phyloP scores from a whole-genome alignment of 169 alveolate genomes.

The Plasmodium reichenowi region DNA sequence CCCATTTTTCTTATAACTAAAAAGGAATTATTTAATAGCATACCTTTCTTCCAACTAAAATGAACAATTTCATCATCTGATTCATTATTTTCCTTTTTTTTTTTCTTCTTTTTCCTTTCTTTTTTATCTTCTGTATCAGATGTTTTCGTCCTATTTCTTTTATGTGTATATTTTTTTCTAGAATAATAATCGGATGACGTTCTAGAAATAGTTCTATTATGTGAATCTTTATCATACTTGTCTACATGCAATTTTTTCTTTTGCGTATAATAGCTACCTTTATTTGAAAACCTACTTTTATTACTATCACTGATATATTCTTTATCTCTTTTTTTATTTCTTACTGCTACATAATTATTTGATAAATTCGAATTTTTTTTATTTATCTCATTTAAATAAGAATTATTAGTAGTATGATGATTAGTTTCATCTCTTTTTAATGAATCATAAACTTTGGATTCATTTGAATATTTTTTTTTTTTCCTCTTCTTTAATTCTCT shows the following conservation, averaged over 20 bases:
- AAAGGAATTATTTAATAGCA: slow-evolving; percentile 86
- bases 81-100: slow-evolving; percentile 48
- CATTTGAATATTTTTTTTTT: neutral
- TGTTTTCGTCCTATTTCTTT: slow-evolving; percentile 31
- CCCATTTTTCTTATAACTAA: slow-evolving; percentile 92
- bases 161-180: slow-evolving; percentile 23
- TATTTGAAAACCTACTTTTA: neutral
- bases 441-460: slow-evolving; percentile 2
- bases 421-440: slow-evolving; percentile 13
- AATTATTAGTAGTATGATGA: neutral
- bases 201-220: slow-evolving; percentile 6
- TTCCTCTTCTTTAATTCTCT: neutral
- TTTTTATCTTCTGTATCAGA: slow-evolving; percentile 30
- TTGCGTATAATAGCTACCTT: slow-evolving; percentile 4
- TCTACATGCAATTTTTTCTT: slow-evolving; percentile 21
- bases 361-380: slow-evolving; percentile 1
- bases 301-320: neutral
- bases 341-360: slow-evolving; percentile 1
- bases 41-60: slow-evolving; percentile 84
- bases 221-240: slow-evolving; percentile 19
- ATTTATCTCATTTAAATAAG: neutral
- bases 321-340: slow-evolving; percentile 28
- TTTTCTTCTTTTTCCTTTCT: slow-evolving; percentile 64
- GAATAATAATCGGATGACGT: slow-evolving; percentile 7
- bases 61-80: slow-evolving; percentile 80